These are phyloP conservation scores for Nothopassalora personata DNA, from an alignment of 2,329 filamentous ascomycete species.

Conservation along the genomic window DNA sequence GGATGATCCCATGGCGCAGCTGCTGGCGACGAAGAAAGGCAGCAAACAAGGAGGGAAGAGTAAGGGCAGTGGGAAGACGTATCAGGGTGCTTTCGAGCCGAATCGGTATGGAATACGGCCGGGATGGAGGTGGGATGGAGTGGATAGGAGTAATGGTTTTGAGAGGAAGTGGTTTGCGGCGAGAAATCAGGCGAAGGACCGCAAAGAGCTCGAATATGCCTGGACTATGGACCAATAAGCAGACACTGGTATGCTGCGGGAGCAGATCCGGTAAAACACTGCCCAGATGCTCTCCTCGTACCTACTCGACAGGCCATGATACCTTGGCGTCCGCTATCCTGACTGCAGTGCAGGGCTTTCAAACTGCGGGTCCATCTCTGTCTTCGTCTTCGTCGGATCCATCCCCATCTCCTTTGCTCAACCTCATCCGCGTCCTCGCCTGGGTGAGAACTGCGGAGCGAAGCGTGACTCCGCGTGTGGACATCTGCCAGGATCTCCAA, in stretches of 20 bases:
- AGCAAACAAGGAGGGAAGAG: conserved; percentile 55
- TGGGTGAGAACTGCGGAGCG: background rate
- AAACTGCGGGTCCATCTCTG: too few species aligned
- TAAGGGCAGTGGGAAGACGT: conserved; percentile 51
- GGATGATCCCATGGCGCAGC: conserved; percentile 89
- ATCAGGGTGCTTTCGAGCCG: conserved; percentile 73
- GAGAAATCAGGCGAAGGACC: conserved; percentile 64
- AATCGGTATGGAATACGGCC: conserved; percentile 93
- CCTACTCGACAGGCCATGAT: too few species aligned
- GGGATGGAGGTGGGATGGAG: conserved; percentile 93
- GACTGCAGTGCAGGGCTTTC: too few species aligned
- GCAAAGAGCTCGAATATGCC: conserved; percentile 76
- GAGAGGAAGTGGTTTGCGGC: conserved; percentile 90
- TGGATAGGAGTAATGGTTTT: conserved; percentile 89
- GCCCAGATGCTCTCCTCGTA: too few species aligned
- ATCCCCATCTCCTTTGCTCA: too few species aligned
- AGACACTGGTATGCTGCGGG: background rate
- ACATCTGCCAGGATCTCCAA: background rate
- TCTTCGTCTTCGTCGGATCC: too few species aligned
- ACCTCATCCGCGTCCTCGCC: too few species aligned
- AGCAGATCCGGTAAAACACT: too few species aligned
- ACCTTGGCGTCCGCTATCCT: too few species aligned
- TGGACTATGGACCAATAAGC: conserved; percentile 93
- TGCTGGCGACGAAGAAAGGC: conserved; percentile 55
- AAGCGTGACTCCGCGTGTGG: background rate